Evolutionary conservation across 345 rosid species (phyloP).

Genomic region (Turritis glabra): DNA sequence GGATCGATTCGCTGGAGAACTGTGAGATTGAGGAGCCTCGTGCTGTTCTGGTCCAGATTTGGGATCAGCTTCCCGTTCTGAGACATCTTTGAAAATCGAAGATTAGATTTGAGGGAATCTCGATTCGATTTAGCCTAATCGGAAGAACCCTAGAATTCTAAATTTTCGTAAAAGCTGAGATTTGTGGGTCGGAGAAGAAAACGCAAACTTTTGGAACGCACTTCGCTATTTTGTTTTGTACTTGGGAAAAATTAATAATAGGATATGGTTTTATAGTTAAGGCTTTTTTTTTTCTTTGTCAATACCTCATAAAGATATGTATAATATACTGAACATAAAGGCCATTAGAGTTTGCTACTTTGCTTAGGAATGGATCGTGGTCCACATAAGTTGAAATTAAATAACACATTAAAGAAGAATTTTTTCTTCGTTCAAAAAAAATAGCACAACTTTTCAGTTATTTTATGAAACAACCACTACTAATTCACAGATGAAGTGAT

Average conservation of each 20-base stretch:
- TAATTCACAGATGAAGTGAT: too few relatives aligned
- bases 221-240: not conserved
- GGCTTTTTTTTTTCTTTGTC: too few relatives aligned
- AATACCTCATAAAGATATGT: too few relatives aligned
- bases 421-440: too few relatives aligned
- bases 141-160: constrained; percentile 35
- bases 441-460: too few relatives aligned
- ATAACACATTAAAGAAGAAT: too few relatives aligned
- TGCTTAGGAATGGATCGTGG: not conserved
- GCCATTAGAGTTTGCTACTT: not conserved
- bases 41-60: constrained; percentile 82
- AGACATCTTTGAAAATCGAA: constrained; percentile 46
- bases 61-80: constrained; percentile 90
- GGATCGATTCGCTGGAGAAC: constrained; percentile 95
- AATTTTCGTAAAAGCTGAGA: constrained; percentile 25
- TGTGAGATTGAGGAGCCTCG: constrained; percentile 82
- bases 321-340: too few relatives aligned
- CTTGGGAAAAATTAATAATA: not conserved
- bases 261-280: too few relatives aligned
- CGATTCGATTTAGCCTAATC: constrained; percentile 13
- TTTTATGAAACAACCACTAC: too few relatives aligned
- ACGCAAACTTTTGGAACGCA: constrained; percentile 9
- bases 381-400: not conserved
- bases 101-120: not conserved
- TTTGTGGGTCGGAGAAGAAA: constrained; percentile 26